A percentile compares a stretch with the other conserved stretches of the same genome.
Conservation (phyloP, 768 basidiomycete genomes). For the Leccinum barrowsii region DNA sequence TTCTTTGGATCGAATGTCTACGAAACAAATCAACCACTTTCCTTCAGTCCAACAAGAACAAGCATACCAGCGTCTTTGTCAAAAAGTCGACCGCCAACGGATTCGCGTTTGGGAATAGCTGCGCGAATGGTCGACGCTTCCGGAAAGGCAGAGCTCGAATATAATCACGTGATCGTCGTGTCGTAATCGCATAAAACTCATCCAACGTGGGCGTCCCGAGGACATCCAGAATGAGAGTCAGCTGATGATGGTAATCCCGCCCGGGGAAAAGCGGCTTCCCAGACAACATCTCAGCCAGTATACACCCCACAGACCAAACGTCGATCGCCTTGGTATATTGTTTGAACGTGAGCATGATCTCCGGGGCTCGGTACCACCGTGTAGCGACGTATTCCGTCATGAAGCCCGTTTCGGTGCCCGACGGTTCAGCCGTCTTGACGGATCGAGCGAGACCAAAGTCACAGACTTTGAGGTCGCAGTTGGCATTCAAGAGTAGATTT, state of each 20-base stretch:
- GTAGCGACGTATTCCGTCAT: slow-evolving; percentile 99
- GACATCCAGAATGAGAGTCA: slow-evolving; percentile 92
- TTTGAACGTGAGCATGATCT: slow-evolving; percentile 99
- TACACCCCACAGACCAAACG: slow-evolving; percentile 85
- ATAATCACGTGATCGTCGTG: slow-evolving; percentile 88
- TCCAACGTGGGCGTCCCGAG: slow-evolving; percentile 96
- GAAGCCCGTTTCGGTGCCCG: slow-evolving; percentile 80
- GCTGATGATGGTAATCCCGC: slow-evolving; percentile 93
- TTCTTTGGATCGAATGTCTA: slow-evolving; percentile 98
- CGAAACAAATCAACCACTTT: not conserved
- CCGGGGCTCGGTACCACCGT: slow-evolving; percentile 97
- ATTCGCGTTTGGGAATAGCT: slow-evolving; percentile 88
- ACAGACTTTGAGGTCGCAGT: slow-evolving; percentile 92
- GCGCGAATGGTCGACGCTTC: slow-evolving; percentile 77
- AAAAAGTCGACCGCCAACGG: slow-evolving; percentile 74
- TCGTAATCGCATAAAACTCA: slow-evolving; percentile 96
- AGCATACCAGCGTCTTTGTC: slow-evolving; percentile 73
- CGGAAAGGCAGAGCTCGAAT: slow-evolving; percentile 93
- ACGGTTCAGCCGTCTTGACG: slow-evolving; percentile 80
- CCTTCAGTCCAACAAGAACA: no score
- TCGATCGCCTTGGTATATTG: slow-evolving; percentile 97
- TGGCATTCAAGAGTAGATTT: slow-evolving; percentile 94
- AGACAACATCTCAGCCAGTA: slow-evolving; percentile 95
- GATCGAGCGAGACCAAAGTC: slow-evolving; percentile 96
- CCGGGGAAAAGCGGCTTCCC: slow-evolving; percentile 97